Percentiles rank a stretch among this genome's conserved stretches.
Evolutionary conservation across 495 filamentous ascomycete genomes (phyloP).

Genomic region (Trichoderma gamsii): DNA sequence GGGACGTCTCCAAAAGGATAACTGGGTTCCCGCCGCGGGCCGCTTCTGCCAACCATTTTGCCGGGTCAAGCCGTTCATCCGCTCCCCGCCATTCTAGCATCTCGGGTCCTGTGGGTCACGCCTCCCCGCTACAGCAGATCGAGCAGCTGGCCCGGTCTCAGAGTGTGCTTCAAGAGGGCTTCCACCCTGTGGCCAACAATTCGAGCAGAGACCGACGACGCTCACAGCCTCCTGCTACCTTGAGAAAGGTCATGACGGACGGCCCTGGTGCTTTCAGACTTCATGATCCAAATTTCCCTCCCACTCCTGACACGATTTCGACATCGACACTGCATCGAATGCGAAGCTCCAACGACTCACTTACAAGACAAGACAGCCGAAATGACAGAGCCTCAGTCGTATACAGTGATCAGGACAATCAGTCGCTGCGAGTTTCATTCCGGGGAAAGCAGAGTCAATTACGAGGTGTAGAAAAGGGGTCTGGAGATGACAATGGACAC

Average conservation of each 20-base stretch:
- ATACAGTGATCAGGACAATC: neutral
- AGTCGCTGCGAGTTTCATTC: constrained; percentile 19
- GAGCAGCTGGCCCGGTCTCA: constrained; percentile 30
- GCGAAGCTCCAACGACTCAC: constrained; percentile 33
- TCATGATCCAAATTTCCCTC: constrained; percentile 37
- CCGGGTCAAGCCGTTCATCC: constrained; percentile 4
- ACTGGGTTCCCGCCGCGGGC: constrained; percentile 14
- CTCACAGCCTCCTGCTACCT: constrained; percentile 22
- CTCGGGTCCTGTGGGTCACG: constrained; percentile 32
- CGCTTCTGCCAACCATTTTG: constrained; percentile 17
- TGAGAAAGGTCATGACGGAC: constrained; percentile 36
- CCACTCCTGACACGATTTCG: constrained; percentile 50
- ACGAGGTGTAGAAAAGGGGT: constrained; percentile 23
- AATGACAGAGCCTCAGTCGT: neutral
- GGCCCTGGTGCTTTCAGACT: constrained; percentile 25
- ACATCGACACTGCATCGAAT: constrained; percentile 42
- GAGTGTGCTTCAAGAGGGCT: constrained; percentile 21
- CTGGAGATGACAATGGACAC: neutral
- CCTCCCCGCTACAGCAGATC: constrained; percentile 37
- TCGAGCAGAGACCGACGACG: constrained; percentile 21
- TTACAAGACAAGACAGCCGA: constrained; percentile 14
- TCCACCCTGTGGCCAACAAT: constrained; percentile 21
- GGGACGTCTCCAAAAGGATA: constrained; percentile 17
- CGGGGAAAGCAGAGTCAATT: constrained; percentile 24
- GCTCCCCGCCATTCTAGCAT: constrained; percentile 34